Conservation (phyloP, 164 flowering plant genomes). For the Euptelea pleiosperma region DNA sequence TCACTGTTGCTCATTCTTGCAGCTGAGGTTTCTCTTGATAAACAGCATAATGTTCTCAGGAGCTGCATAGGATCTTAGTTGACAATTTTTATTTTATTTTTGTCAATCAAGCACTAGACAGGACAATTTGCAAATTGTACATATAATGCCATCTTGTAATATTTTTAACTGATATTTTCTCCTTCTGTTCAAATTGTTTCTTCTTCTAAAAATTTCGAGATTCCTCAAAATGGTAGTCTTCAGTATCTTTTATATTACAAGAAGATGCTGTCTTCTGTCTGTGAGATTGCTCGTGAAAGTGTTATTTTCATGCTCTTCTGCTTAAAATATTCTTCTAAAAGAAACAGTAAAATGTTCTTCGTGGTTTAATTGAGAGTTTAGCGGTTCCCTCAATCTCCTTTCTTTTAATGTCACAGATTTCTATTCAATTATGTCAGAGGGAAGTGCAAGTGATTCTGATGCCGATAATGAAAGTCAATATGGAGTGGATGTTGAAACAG, state of each 20-base stretch:
- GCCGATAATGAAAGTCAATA: conserved; percentile 86
- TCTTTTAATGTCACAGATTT: conserved; percentile 63
- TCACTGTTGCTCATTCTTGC: not conserved
- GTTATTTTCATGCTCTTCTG: not conserved
- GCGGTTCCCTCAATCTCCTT: not conserved
- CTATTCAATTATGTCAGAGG: conserved; percentile 90
- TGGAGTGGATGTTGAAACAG: conserved; percentile 85
- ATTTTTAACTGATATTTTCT: not conserved
- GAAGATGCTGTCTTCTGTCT: not conserved
- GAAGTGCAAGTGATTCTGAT: conserved; percentile 77
- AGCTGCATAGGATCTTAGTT: not conserved
- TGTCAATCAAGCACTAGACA: not conserved
- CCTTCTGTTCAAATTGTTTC: not conserved
- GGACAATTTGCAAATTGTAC: not conserved
- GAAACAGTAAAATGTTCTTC: not conserved
- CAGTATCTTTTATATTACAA: not conserved
- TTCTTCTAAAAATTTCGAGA: not conserved
- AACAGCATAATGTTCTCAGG: not conserved
- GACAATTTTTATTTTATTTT: not conserved
- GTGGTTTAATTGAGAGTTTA: not conserved
- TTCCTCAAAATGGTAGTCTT: not conserved
- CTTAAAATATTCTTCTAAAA: not conserved
- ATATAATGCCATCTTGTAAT: not conserved
- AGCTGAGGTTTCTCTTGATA: not conserved
- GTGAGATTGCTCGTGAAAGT: not conserved